Conservation (phyloP, 306 rosid genomes). For the Calophaca sinica region DNA sequence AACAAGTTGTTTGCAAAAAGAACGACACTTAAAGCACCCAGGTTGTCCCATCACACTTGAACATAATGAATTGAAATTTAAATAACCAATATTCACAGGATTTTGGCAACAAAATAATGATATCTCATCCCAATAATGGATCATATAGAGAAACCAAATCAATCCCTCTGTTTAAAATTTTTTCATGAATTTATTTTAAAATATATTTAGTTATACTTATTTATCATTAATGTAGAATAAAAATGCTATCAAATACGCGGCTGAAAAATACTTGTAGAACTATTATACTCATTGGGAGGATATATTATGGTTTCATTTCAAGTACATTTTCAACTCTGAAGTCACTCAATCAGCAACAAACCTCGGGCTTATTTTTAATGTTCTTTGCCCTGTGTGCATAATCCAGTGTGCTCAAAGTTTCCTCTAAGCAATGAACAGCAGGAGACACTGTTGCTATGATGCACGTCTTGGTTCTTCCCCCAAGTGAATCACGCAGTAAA, state of each 20-base stretch:
- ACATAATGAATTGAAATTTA: not conserved
- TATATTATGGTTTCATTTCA: not conserved
- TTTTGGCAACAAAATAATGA: not conserved
- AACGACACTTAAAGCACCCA: not conserved
- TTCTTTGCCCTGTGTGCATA: constrained; percentile 97
- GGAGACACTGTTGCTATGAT: constrained; percentile 99
- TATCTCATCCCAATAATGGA: not conserved
- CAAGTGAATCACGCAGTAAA: constrained; percentile 97
- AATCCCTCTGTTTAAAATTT: not conserved
- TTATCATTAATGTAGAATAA: not conserved
- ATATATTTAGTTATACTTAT: not conserved
- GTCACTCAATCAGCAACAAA: constrained; percentile 44
- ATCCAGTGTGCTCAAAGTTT: constrained; percentile 93
- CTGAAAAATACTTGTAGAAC: not conserved
- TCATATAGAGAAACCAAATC: not conserved
- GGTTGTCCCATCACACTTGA: not conserved
- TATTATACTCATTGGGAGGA: not conserved
- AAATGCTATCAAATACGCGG: not conserved
- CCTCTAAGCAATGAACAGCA: constrained; percentile 96
- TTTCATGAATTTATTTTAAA: too few relatives aligned
- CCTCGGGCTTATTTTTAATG: constrained; percentile 96
- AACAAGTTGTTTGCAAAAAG: constrained; percentile 7
- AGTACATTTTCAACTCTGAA: not conserved
- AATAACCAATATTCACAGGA: not conserved
- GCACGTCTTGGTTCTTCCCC: constrained; percentile 98